Evolutionary conservation across 257 asterid species (phyloP).

Genomic region (Prunella vulgaris): DNA sequence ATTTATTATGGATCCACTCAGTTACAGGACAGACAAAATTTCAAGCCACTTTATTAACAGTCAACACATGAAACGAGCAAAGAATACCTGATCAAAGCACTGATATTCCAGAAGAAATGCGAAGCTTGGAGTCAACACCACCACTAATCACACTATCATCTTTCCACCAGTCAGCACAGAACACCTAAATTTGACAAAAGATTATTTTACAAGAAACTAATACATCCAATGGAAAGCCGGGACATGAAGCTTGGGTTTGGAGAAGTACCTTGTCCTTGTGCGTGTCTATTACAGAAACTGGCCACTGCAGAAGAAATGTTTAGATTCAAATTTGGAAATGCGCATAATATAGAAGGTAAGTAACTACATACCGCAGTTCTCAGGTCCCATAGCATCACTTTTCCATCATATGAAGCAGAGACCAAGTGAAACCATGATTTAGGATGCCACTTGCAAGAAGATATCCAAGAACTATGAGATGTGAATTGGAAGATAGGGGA

Average conservation of each 20-base stretch:
- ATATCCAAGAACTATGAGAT: conserved; percentile 86
- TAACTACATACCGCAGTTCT: conserved; percentile 73
- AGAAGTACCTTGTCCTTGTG: conserved; percentile 81
- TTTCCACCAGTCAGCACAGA: conserved; percentile 96
- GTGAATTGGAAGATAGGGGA: conserved; percentile 83
- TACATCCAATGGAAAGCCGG: background rate
- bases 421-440: conserved; percentile 87
- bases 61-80: background rate
- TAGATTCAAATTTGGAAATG: conserved; percentile 15
- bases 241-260: conserved; percentile 6
- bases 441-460: conserved; percentile 94
- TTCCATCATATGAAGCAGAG: conserved; percentile 93
- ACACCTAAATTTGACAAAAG: conserved; percentile 46
- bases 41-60: background rate
- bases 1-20: no score
- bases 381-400: conserved; percentile 94
- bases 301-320: conserved; percentile 65
- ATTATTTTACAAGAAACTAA: conserved; percentile 11
- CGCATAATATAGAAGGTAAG: background rate
- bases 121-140: conserved; percentile 81
- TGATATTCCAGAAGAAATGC: conserved; percentile 68
- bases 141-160: conserved; percentile 73
- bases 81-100: conserved; percentile 45
- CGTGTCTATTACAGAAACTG: conserved; percentile 66
- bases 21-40: background rate